Conservation (phyloP, 306 rosid genomes). For the Mimosa bimucronata region DNA sequence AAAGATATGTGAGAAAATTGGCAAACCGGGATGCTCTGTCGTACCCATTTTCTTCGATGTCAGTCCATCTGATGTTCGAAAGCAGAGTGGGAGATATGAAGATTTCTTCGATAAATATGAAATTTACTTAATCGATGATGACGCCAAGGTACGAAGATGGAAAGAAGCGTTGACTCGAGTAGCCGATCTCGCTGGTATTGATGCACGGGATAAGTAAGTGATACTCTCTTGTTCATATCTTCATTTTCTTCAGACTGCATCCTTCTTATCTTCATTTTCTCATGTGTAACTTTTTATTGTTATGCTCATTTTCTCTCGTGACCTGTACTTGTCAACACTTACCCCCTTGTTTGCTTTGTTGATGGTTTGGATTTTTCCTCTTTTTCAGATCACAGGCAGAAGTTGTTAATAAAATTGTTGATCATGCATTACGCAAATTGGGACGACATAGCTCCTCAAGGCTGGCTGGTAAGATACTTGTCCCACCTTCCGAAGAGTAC, state of each 20-base stretch:
- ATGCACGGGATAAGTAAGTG: slow-evolving; percentile 10
- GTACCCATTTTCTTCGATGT: not conserved
- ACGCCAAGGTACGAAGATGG: not conserved
- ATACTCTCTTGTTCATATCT: not conserved
- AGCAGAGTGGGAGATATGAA: not conserved
- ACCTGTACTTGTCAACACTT: not conserved
- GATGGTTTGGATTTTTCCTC: not conserved
- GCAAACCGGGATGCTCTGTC: not conserved
- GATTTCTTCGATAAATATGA: not conserved
- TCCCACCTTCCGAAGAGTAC: too few species aligned
- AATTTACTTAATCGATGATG: not conserved
- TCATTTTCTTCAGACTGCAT: too few species aligned
- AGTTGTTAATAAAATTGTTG: too few species aligned
- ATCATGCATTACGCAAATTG: too few species aligned
- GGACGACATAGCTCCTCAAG: too few species aligned
- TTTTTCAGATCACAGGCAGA: too few species aligned
- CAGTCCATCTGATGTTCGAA: not conserved
- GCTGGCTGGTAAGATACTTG: too few species aligned
- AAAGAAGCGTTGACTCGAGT: not conserved
- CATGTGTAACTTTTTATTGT: not conserved
- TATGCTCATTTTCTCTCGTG: not conserved
- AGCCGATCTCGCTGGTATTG: slow-evolving; percentile 9
- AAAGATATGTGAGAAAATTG: not conserved
- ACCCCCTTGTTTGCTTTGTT: not conserved
- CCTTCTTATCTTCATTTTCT: not conserved